phyloP scores from a whole-genome alignment of 2,329 filamentous ascomycete genomes.

The Alternaria triticina region DNA sequence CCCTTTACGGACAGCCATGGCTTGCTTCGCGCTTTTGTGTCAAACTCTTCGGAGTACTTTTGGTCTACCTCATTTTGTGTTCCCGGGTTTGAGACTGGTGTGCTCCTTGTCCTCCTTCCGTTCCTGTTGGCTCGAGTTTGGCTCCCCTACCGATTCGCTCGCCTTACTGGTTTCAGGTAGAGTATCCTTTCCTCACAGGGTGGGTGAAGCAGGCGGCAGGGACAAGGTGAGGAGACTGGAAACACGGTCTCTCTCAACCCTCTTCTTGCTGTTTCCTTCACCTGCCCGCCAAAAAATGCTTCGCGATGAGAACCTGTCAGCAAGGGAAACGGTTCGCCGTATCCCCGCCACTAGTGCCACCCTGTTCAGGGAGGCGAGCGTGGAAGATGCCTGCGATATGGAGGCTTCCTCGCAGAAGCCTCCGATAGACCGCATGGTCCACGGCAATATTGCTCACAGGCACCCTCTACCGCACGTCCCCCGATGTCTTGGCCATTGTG shows the following conservation, averaged over 20 bases:
- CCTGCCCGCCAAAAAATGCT: slow-evolving; percentile 14
- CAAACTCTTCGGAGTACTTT: slow-evolving; percentile 2
- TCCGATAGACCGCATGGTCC: slow-evolving; percentile 31
- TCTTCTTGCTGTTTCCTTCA: background rate
- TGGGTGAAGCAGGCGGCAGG: background rate
- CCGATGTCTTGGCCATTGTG: slow-evolving; percentile 18
- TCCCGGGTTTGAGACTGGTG: slow-evolving; percentile 7
- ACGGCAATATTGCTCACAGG: slow-evolving; percentile 28
- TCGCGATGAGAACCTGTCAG: slow-evolving; percentile 28
- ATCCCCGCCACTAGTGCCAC: slow-evolving; percentile 29
- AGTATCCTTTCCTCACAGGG: slow-evolving; percentile 17
- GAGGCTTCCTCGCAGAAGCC: slow-evolving; percentile 13
- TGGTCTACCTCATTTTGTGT: slow-evolving; percentile 4
- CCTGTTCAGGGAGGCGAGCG: slow-evolving; percentile 29
- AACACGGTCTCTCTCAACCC: background rate
- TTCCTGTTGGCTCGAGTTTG: slow-evolving; percentile 1
- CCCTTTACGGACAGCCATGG: background rate
- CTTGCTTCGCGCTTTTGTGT: background rate
- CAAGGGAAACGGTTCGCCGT: slow-evolving; percentile 21
- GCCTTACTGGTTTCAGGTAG: slow-evolving; percentile 19
- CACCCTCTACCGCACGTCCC: slow-evolving; percentile 23
- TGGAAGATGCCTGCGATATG: slow-evolving; percentile 37
- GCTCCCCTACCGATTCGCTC: background rate
- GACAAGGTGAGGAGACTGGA: background rate
- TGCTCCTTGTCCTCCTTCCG: slow-evolving; percentile 6